Conservation (phyloP, 768 basidiomycete genomes). For the Trametes cinnabarina region DNA sequence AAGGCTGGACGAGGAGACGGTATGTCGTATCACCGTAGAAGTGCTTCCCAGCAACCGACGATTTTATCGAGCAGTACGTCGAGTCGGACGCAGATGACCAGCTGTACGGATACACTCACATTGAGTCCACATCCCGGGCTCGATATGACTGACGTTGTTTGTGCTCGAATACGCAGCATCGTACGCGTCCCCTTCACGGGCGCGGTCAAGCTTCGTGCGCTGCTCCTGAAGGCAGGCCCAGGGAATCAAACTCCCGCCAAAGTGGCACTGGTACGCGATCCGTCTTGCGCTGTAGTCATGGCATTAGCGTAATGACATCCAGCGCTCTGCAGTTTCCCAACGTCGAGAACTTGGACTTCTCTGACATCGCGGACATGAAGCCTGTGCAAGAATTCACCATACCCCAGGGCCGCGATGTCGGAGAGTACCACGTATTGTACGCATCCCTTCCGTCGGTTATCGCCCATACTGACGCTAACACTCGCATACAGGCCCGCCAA, state of each 20-base stretch:
- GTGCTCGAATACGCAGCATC: constrained; percentile 48
- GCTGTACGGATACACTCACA: constrained; percentile 46
- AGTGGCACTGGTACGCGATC: constrained; percentile 58
- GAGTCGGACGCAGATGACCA: constrained; percentile 93
- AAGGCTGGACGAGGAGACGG: constrained; percentile 66
- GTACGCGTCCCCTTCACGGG: constrained; percentile 85
- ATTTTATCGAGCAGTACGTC: constrained; percentile 50
- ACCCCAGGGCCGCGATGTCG: constrained; percentile 69
- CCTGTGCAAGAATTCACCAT: constrained; percentile 74
- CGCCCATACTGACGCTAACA: not conserved
- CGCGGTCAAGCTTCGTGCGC: constrained; percentile 76
- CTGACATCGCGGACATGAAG: constrained; percentile 57
- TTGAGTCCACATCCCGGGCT: not conserved
- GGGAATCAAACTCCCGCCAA: constrained; percentile 72
- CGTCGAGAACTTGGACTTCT: constrained; percentile 77
- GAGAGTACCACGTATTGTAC: constrained; percentile 83
- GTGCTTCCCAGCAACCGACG: not conserved
- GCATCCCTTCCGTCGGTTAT: no score
- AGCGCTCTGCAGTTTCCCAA: constrained; percentile 63
- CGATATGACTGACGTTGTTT: not conserved
- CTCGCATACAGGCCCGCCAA: constrained; percentile 64
- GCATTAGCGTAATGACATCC: not conserved
- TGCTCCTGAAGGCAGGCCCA: constrained; percentile 85
- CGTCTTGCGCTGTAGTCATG: constrained; percentile 8
- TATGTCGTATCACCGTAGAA: constrained; percentile 29